phyloP scores from a whole-genome alignment of 1,139 yeast genomes.

The Lodderomyces orthopsilosis region DNA sequence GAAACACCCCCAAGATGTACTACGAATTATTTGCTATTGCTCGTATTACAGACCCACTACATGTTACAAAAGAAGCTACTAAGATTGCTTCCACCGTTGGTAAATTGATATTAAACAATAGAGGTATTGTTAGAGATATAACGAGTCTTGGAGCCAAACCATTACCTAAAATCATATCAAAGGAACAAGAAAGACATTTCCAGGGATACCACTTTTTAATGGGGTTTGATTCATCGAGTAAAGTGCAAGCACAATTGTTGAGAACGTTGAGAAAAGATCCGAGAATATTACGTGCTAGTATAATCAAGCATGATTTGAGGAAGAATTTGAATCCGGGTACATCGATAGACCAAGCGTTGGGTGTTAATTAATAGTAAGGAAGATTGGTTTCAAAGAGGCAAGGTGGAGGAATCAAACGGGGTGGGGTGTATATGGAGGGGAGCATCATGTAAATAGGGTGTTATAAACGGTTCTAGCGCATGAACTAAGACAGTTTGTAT shows the following conservation, averaged over 20 bases:
- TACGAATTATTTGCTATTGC: slow-evolving; percentile 91
- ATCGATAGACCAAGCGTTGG: slow-evolving; percentile 36
- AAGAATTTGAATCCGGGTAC: slow-evolving; percentile 53
- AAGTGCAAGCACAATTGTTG: slow-evolving; percentile 81
- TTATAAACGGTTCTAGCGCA: background rate
- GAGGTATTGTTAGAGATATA: slow-evolving; percentile 87
- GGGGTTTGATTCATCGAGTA: slow-evolving; percentile 81
- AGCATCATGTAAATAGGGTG: background rate
- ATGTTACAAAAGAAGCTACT: slow-evolving; percentile 61
- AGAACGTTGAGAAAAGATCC: slow-evolving; percentile 86
- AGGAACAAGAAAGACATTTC: slow-evolving; percentile 86
- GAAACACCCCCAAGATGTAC: slow-evolving; percentile 52
- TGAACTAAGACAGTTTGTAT: background rate
- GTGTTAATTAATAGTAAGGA: background rate
- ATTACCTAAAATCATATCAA: slow-evolving; percentile 77
- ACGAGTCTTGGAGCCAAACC: slow-evolving; percentile 76
- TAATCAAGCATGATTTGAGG: slow-evolving; percentile 65
- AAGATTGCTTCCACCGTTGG: slow-evolving; percentile 81
- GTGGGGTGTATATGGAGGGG: too few species aligned
- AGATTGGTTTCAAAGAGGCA: slow-evolving; percentile 6
- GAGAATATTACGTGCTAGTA: slow-evolving; percentile 76
- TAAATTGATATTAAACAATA: slow-evolving; percentile 74
- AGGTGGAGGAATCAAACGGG: too few species aligned
- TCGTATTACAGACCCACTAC: slow-evolving; percentile 61
- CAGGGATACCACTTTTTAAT: slow-evolving; percentile 86